These are phyloP conservation scores for Huntiella savannae DNA, from an alignment of 2,329 filamentous ascomycete species.

Conservation along the genomic window DNA sequence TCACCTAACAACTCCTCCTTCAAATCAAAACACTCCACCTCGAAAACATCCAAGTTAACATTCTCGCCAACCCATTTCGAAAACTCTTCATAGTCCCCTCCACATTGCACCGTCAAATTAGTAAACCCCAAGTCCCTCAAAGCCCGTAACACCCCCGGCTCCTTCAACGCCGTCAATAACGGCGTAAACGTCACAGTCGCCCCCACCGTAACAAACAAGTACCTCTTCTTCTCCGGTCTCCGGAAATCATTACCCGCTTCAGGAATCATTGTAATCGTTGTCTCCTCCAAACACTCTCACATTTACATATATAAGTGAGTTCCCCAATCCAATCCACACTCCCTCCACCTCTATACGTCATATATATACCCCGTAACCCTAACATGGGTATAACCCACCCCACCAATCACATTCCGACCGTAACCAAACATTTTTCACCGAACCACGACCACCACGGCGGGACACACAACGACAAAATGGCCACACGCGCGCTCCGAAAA, in stretches of 20 bases:
- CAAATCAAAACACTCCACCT: slow-evolving; percentile 16
- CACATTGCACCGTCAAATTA: slow-evolving; percentile 62
- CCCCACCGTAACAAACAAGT: slow-evolving; percentile 77
- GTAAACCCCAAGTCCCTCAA: slow-evolving; percentile 46
- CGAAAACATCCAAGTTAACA: slow-evolving; percentile 14
- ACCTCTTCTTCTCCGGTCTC: neutral
- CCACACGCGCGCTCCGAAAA: neutral
- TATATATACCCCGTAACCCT: neutral
- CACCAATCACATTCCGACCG: too few relatives aligned
- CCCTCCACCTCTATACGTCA: neutral
- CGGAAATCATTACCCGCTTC: neutral
- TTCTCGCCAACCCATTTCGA: slow-evolving; percentile 11
- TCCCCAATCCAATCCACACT: neutral
- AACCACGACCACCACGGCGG: neutral
- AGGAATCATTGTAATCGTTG: neutral
- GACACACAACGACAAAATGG: neutral
- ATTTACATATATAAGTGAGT: too few relatives aligned
- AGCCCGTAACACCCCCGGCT: slow-evolving; percentile 39
- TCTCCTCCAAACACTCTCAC: neutral
- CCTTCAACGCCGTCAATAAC: slow-evolving; percentile 48
- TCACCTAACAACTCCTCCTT: slow-evolving; percentile 5
- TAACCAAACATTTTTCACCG: slow-evolving; percentile 8
- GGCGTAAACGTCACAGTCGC: slow-evolving; percentile 69
- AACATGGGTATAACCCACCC: too few relatives aligned
- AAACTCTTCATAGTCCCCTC: slow-evolving; percentile 44